These are phyloP conservation scores for Pugionium dolabratum DNA, from an alignment of 345 rosid genomes.

Conservation along the genomic window DNA sequence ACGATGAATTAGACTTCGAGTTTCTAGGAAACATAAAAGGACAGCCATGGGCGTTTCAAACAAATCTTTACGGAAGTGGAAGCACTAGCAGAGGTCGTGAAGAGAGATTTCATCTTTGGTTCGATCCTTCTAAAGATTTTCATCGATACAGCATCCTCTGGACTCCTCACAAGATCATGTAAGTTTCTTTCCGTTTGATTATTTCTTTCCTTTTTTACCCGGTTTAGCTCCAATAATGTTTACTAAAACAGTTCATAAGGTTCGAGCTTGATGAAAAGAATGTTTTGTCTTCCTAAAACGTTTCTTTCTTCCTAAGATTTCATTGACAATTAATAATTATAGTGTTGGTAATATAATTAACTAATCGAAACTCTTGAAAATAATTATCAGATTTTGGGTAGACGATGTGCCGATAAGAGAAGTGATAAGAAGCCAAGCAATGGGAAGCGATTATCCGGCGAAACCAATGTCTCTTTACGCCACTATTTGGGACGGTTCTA, in stretches of 20 bases:
- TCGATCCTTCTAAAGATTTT: conserved; percentile 81
- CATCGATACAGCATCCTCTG: conserved; percentile 90
- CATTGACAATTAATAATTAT: background rate
- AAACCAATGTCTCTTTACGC: conserved; percentile 91
- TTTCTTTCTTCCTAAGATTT: conserved; percentile 4
- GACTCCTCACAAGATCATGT: conserved; percentile 78
- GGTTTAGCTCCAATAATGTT: conserved; percentile 26
- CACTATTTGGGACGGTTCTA: conserved; percentile 97
- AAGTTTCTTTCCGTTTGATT: conserved; percentile 27
- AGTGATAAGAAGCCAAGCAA: conserved; percentile 56
- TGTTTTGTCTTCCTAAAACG: conserved; percentile 32
- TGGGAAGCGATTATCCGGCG: conserved; percentile 79
- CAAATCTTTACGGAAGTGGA: conserved; percentile 91
- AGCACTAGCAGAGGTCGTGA: conserved; percentile 87
- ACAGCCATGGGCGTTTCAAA: conserved; percentile 92
- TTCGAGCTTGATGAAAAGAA: conserved; percentile 19
- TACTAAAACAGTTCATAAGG: conserved; percentile 25
- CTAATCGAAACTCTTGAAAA: background rate
- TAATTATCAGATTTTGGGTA: conserved; percentile 65
- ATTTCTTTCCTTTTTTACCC: background rate
- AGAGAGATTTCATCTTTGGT: conserved; percentile 90
- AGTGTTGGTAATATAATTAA: background rate
- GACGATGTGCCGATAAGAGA: conserved; percentile 89
- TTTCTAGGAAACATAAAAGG: conserved; percentile 82
- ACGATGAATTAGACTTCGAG: conserved; percentile 94